A percentile compares a stretch with the other conserved stretches of the same genome.
Evolutionary conservation across 768 basidiomycete species (phyloP).

Genomic region (Podaxis sp.): DNA sequence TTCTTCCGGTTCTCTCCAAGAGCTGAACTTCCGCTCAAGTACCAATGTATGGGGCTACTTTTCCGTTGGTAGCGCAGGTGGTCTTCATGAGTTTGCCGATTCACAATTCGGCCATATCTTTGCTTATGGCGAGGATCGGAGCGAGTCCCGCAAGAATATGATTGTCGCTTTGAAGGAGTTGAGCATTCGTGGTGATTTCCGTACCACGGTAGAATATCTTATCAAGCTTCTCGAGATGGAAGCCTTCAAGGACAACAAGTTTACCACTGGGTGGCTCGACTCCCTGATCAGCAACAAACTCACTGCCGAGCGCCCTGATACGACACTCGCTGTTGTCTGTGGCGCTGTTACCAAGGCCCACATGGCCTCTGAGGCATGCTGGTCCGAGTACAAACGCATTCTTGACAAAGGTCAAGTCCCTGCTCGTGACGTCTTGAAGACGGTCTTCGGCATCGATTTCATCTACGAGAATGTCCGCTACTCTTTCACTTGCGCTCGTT

Average conservation of each 20-base stretch:
- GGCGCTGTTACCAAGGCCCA: constrained; percentile 96
- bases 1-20: constrained; percentile 93
- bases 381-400: constrained; percentile 90
- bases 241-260: constrained; percentile 94
- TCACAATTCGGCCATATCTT: constrained; percentile 99
- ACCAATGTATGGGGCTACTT: constrained; percentile 99
- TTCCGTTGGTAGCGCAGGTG: constrained; percentile 93
- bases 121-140: constrained; percentile 95
- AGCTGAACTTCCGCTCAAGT: constrained; percentile 98
- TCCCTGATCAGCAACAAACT: constrained; percentile 95
- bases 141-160: constrained; percentile 98
- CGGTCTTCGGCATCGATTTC: constrained; percentile 95
- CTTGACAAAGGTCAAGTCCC: constrained; percentile 99
- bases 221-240: constrained; percentile 97
- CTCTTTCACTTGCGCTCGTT: constrained; percentile 92
- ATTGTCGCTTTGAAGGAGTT: constrained; percentile 98
- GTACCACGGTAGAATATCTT: constrained; percentile 98
- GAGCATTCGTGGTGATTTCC: constrained; percentile 97
- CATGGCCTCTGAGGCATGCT: constrained; percentile 84
- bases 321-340: constrained; percentile 90
- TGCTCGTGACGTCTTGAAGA: constrained; percentile 90
- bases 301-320: constrained; percentile 94
- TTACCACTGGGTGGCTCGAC: constrained; percentile 99
- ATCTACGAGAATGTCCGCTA: constrained; percentile 96
- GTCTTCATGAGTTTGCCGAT: constrained; percentile 98